A percentile compares a stretch with the other conserved stretches of the same genome.
Conservation (phyloP, 2,329 filamentous ascomycete species). For the Colletotrichum eleusines region DNA sequence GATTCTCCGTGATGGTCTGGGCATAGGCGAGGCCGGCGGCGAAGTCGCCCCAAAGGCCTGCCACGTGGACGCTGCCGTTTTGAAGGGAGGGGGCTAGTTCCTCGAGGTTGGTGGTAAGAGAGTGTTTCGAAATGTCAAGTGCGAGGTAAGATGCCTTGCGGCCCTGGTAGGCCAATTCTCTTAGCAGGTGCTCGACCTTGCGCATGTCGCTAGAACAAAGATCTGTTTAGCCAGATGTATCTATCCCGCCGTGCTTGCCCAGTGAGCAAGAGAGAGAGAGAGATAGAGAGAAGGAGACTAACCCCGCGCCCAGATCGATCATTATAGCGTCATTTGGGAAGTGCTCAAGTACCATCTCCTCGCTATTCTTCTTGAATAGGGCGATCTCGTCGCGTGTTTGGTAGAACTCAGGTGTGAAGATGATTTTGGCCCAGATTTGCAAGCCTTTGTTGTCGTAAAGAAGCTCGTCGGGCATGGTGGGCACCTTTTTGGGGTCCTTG, state of each 20-base stretch:
- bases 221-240: background rate
- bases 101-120: slow-evolving; percentile 51
- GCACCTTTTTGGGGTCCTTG: slow-evolving; percentile 39
- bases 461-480: slow-evolving; percentile 54
- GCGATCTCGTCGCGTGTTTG: slow-evolving; percentile 56
- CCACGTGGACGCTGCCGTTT: slow-evolving; percentile 48
- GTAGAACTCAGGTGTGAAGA: slow-evolving; percentile 55
- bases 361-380: slow-evolving; percentile 52
- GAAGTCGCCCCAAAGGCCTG: slow-evolving; percentile 58
- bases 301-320: slow-evolving; percentile 59
- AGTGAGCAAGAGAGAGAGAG: background rate
- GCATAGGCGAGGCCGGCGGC: slow-evolving; percentile 51
- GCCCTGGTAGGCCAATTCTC: slow-evolving; percentile 49
- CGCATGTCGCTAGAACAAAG: slow-evolving; percentile 53
- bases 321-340: slow-evolving; percentile 49
- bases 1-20: slow-evolving; percentile 46
- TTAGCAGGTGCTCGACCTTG: slow-evolving; percentile 55
- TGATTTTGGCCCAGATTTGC: slow-evolving; percentile 56
- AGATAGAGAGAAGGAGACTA: slow-evolving; percentile 42
- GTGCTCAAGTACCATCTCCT: slow-evolving; percentile 49
- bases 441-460: slow-evolving; percentile 55
- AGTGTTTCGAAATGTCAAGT: slow-evolving; percentile 55
- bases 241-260: background rate
- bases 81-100: slow-evolving; percentile 47
- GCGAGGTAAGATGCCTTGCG: slow-evolving; percentile 53